Evolutionary conservation across 2,329 filamentous ascomycete genomes (phyloP).

Genomic region (Aspergillus unguis): DNA sequence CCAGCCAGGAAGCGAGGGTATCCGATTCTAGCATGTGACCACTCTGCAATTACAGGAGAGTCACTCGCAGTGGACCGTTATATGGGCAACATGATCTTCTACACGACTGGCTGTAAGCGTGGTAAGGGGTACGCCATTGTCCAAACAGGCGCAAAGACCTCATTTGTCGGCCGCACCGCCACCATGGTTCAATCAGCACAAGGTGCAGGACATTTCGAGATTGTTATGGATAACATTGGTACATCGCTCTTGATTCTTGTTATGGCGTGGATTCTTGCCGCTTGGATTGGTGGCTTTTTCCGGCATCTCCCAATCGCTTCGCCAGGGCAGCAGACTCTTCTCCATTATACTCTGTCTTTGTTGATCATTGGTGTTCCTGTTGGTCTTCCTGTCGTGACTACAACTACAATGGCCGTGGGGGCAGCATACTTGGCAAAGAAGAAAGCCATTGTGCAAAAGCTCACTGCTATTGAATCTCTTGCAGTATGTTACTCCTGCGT

Average conservation of each 20-base stretch:
- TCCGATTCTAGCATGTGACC: constrained; percentile 67
- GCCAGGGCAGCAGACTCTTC: constrained; percentile 58
- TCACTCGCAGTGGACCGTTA: constrained; percentile 66
- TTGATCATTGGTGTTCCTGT: constrained; percentile 78
- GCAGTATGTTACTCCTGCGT: constrained; percentile 46
- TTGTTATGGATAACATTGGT: constrained; percentile 78
- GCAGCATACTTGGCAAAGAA: constrained; percentile 74
- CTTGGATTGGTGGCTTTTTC: constrained; percentile 79
- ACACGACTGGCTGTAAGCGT: constrained; percentile 78
- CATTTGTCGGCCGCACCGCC: constrained; percentile 74
- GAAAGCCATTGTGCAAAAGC: constrained; percentile 75
- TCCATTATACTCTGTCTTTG: constrained; percentile 66
- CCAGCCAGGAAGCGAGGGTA: constrained; percentile 51
- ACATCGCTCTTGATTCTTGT: constrained; percentile 70
- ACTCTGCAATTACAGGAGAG: constrained; percentile 77
- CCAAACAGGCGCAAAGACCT: constrained; percentile 64
- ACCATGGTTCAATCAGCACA: constrained; percentile 69
- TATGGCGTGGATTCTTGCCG: constrained; percentile 70
- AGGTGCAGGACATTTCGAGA: constrained; percentile 75
- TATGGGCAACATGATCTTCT: constrained; percentile 72
- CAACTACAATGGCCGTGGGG: constrained; percentile 72
- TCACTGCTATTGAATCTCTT: constrained; percentile 73
- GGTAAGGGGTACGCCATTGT: constrained; percentile 71
- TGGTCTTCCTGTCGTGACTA: constrained; percentile 75
- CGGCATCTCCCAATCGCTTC: constrained; percentile 60